Percentiles rank a stretch among this genome's conserved stretches.
Evolutionary conservation across 345 rosid genomes (phyloP).

Genomic region (Rhodamnia argentea): DNA sequence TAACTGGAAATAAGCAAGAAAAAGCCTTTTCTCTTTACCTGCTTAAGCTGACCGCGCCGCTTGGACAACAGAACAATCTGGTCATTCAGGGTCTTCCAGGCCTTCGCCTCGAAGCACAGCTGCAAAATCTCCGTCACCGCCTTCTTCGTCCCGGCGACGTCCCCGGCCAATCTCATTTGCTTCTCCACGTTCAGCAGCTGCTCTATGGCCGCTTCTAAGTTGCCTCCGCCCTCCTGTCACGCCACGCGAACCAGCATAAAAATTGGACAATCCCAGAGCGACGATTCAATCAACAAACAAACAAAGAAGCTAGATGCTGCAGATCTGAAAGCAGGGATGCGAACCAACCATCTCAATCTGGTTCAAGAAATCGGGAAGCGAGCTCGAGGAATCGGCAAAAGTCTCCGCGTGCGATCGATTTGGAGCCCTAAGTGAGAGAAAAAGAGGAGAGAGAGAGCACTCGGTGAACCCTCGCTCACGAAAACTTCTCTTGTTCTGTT

Average conservation of each 20-base stretch:
- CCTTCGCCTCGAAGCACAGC: constrained; percentile 81
- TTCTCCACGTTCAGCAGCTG: constrained; percentile 68
- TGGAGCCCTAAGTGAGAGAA: background rate
- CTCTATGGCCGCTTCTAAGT: constrained; percentile 56
- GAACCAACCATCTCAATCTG: background rate
- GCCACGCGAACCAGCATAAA: background rate
- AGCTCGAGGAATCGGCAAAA: background rate
- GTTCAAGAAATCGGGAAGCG: background rate
- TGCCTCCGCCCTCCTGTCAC: constrained; percentile 36
- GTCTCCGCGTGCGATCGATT: background rate
- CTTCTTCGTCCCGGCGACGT: constrained; percentile 69
- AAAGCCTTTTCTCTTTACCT: constrained; percentile 26
- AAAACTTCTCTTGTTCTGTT: background rate
- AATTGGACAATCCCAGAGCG: background rate
- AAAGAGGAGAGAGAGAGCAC: background rate
- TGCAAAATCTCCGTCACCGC: constrained; percentile 62
- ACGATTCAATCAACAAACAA: background rate
- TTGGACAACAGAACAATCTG: constrained; percentile 72
- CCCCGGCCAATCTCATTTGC: constrained; percentile 75
- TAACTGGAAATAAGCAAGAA: background rate
- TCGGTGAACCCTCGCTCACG: background rate
- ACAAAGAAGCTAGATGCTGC: background rate
- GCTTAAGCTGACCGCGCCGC: constrained; percentile 86
- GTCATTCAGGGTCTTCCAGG: constrained; percentile 69
- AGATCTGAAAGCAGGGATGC: background rate